Evolutionary conservation across 2,329 filamentous ascomycete genomes (phyloP).

Genomic region (Polytolypa hystricis): DNA sequence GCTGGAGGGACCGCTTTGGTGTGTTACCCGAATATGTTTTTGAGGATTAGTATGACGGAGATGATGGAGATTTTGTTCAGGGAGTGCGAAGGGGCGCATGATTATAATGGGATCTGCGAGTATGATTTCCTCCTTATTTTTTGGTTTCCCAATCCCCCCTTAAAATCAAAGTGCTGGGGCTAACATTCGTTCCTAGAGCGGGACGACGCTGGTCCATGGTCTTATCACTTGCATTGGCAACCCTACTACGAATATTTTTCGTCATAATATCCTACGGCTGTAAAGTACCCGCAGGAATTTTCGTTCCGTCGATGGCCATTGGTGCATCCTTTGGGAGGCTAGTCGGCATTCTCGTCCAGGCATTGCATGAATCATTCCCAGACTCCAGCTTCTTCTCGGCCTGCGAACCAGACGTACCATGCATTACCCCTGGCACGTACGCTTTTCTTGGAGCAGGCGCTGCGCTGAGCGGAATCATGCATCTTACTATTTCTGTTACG

Average conservation of each 20-base stretch:
- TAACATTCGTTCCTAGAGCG: too few relatives aligned
- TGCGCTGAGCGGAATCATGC: constrained; percentile 92
- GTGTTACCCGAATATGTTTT: constrained; percentile 93
- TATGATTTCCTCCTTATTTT: constrained; percentile 25
- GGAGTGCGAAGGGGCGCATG: constrained; percentile 80
- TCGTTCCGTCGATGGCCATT: constrained; percentile 95
- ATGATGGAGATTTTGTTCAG: constrained; percentile 97
- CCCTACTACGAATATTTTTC: constrained; percentile 66
- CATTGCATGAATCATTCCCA: constrained; percentile 74
- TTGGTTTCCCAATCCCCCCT: too few relatives aligned
- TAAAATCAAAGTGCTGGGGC: too few relatives aligned
- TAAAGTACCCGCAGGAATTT: constrained; percentile 95
- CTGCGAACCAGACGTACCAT: constrained; percentile 83
- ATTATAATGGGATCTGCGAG: constrained; percentile 85
- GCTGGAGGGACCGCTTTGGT: constrained; percentile 76
- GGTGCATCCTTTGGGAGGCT: constrained; percentile 89
- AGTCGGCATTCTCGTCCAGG: constrained; percentile 88
- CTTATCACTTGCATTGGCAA: constrained; percentile 65
- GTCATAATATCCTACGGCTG: constrained; percentile 96
- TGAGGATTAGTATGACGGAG: constrained; percentile 97
- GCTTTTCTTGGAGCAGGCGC: constrained; percentile 89
- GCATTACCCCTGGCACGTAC: constrained; percentile 95
- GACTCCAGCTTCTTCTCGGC: constrained; percentile 73
- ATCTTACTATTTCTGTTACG: constrained; percentile 89
- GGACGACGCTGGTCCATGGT: constrained; percentile 69